Conservation (phyloP, 2,329 filamentous ascomycete genomes). For the Zymoseptoria passerinii region DNA sequence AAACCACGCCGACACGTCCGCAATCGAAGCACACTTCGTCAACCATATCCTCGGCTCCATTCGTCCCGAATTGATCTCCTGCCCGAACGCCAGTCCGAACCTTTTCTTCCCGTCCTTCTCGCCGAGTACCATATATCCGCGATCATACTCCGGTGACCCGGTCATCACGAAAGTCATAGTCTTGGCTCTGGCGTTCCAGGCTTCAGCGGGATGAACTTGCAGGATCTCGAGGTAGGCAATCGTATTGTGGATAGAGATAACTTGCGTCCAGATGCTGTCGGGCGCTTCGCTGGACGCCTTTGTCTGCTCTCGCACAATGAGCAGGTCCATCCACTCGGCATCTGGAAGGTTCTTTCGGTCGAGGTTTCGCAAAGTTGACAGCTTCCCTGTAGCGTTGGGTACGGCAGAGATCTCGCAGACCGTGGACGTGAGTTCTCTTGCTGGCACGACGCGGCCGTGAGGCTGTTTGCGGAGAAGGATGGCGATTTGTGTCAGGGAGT, state of each 20-base stretch:
- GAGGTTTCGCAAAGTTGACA: constrained; percentile 13
- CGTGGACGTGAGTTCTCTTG: constrained; percentile 9
- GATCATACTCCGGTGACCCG: constrained; percentile 10
- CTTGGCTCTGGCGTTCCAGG: constrained; percentile 3
- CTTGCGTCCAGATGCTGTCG: constrained; percentile 13
- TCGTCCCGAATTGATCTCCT: constrained; percentile 8
- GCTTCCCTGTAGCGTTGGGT: constrained; percentile 5
- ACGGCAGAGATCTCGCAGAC: constrained; percentile 14
- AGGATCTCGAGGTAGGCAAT: constrained; percentile 7
- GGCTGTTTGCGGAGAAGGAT: constrained; percentile 11
- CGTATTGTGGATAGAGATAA: constrained; percentile 11
- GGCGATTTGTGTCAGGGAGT: constrained; percentile 9
- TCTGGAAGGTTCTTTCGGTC: constrained; percentile 8
- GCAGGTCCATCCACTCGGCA: constrained; percentile 12
- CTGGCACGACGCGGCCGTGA: constrained; percentile 11
- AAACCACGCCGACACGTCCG: constrained; percentile 2
- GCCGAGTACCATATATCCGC: constrained; percentile 12
- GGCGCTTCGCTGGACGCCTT: constrained; percentile 6
- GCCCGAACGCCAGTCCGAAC: constrained; percentile 10
- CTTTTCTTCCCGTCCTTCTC: constrained; percentile 14
- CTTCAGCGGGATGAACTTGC: constrained; percentile 9
- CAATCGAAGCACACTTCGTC: constrained; percentile 2
- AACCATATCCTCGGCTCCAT: constrained; percentile 11
- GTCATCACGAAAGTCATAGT: constrained; percentile 13
- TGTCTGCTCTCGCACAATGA: constrained; percentile 10